Evolutionary conservation across 1,284 basidiomycete genomes (phyloP), one percentile per base, ranked within the genome.

Genomic region (Cryptococcus maquisensis): DNA sequence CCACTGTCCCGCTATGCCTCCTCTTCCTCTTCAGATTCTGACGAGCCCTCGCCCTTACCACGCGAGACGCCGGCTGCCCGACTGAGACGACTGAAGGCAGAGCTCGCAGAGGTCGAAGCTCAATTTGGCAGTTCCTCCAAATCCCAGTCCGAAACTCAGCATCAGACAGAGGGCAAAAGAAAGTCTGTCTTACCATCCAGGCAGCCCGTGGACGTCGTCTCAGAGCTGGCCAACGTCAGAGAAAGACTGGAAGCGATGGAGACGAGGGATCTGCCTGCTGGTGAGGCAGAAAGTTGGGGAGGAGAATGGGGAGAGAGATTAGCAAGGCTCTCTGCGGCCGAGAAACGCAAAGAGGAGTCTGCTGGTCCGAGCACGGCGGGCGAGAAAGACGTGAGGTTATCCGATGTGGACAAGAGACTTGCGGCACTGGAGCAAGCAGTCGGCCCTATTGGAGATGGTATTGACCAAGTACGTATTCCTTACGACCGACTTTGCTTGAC

Each of bases 341-440:
- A 48, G 41, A 18, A 36, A 15, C 12, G 32, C 36, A 20, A 42
- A 26, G 21, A 18, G 4, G 21, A 47, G 37, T 10, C 24, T 38
- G 51, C 6, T 3, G 42, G n/a, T 7, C 20, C 21, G 20, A 35
- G 48, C 26, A 9, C 21, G 16, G 13, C 16, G 16, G 51, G 26
- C 40, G 40, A n/a, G 7, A 26, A 35, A 28, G 55, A 47, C 4
- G 54, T 52, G 10, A 55, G 57, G 18, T 73, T 88, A 32, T 81
- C 84, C 2, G 86, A 88, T 51, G 81, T 93, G 70, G 91, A 95
- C 71, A 80, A 79, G 64, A 82, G 92, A 13, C 80, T 96, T 1
- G 85, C 87, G 8, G 82, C 86, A 55, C 77, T 95, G 18, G 92
- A 96, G 70, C 83, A 82, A 57, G 63, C 88, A 15, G 80, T 96